Base-by-base conservation (phyloP, 176 grass and related monocot genomes). In the Paspalum vaginatum region DNA sequence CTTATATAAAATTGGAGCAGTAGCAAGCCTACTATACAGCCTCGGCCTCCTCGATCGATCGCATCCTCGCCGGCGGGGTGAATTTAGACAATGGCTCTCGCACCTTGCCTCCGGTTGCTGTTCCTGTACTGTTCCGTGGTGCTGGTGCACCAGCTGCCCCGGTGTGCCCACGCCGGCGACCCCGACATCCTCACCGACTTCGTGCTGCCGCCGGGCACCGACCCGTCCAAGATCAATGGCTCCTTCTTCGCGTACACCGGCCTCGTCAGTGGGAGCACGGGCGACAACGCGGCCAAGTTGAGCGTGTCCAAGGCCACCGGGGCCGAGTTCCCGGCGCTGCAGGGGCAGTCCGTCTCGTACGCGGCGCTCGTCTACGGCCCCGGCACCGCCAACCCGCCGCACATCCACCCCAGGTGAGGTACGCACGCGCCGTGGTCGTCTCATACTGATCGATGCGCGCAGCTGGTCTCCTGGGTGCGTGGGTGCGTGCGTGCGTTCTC, bases 261-360 rank as follows among this genome's bases (percentile, higher is more conserved):
- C 58, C 67, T 83, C 39, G 14, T 47, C 41, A 2, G 16, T 6
- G 2, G 16, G 1, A 18, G 32, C 59, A 4, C 59, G 54, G 74
- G 13, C 41, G 13, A 75, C 17, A 7, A 76, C 80, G 17, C 49
- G 25, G 18, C 9, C 13, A 88, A 71, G 74, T 78, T 84, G 50
- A 50, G 57, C 5, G 67, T 37, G 4, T 41, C 60, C 11, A 88
- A 88, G 75, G 86, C 86, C 21, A 79, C 74, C 15, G 42, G 11
- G 0, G 75, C 59, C 26, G 86, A 85, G 76, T 88, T 84, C 76
- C 87, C 87, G 0, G 86, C 86, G 41, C 68, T 88, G 42, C 37
- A 68, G 9, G 86, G 86, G 0, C 81, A 89, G 87, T 80, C 75
- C 82, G 87, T 85, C 21, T 85, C 87, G 6, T 89, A 54, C 77